These are phyloP conservation scores for Nissolia schottii DNA, from an alignment of 306 rosid genomes.

Conservation along the genomic window DNA sequence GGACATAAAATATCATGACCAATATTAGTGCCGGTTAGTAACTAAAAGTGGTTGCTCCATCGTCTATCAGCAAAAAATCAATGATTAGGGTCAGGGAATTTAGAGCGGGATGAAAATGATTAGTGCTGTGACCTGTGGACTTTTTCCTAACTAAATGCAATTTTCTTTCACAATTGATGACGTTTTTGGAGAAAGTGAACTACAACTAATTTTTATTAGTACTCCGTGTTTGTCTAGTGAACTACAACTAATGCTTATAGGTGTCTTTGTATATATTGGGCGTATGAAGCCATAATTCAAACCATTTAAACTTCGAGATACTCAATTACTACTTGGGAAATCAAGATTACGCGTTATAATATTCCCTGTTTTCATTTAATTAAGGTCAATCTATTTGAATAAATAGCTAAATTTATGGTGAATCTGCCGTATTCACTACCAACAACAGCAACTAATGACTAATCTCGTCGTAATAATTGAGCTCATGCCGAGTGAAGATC, in stretches of 20 bases:
- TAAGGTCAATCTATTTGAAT: not conserved
- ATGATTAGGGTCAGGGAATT: constrained; percentile 47
- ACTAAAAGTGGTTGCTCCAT: constrained; percentile 63
- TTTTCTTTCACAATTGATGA: constrained; percentile 24
- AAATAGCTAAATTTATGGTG: too few species aligned
- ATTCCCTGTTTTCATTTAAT: not conserved
- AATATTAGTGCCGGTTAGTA: constrained; percentile 52
- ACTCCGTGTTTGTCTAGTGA: too few species aligned
- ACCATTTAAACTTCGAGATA: not conserved
- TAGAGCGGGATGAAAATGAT: constrained; percentile 44
- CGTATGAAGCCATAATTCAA: not conserved
- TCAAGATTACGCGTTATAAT: not conserved
- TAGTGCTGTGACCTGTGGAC: constrained; percentile 44
- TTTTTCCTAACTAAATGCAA: constrained; percentile 47
- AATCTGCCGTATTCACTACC: too few species aligned
- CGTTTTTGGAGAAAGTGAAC: constrained; percentile 23
- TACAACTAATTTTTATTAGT: constrained; percentile 29
- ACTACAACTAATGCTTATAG: constrained; percentile 27
- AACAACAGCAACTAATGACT: too few species aligned
- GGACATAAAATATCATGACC: constrained; percentile 29
- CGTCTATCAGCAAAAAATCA: constrained; percentile 42
- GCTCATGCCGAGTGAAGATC: too few species aligned
- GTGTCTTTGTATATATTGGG: constrained; percentile 11
- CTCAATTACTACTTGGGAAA: not conserved
- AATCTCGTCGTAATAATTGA: too few species aligned